These are phyloP conservation scores for Backusella macrospora DNA, from an alignment of 192 early-diverging fungal genomes.

Conservation along the genomic window DNA sequence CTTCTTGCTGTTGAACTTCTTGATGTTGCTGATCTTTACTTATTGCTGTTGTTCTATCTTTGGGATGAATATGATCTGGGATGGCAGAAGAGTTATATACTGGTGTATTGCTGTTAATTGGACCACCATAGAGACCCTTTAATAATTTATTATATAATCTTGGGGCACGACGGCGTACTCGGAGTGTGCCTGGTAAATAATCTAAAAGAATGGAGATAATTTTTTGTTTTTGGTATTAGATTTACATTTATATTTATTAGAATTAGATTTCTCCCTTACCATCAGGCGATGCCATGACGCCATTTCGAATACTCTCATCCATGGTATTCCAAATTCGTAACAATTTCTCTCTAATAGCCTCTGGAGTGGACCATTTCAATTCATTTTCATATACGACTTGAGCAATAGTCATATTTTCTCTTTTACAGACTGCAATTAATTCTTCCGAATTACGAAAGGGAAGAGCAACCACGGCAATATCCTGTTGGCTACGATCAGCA, in stretches of 20 bases:
- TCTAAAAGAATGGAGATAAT: constrained; percentile 1
- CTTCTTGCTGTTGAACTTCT: neutral
- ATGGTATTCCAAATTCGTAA: constrained; percentile 90
- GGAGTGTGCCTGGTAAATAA: constrained; percentile 80
- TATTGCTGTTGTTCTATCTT: neutral
- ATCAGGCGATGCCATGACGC: constrained; percentile 57
- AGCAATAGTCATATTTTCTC: constrained; percentile 87
- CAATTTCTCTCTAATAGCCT: constrained; percentile 76
- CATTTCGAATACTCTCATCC: constrained; percentile 83
- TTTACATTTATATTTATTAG: constrained; percentile 15
- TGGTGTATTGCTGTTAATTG: constrained; percentile 25
- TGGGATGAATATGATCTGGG: neutral
- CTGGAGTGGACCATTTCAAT: constrained; percentile 81
- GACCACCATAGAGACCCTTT: constrained; percentile 65
- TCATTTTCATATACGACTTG: constrained; percentile 95
- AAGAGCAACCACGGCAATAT: constrained; percentile 76
- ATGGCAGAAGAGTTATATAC: constrained; percentile 25
- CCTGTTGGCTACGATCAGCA: constrained; percentile 64
- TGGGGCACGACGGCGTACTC: constrained; percentile 85
- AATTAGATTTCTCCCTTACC: constrained; percentile 19
- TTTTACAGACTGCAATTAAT: constrained; percentile 80
- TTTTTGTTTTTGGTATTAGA: no score
- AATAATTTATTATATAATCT: constrained; percentile 83
- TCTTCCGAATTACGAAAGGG: constrained; percentile 84
- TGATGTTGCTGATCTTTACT: neutral